Base-by-base conservation (phyloP, 2,329 filamentous ascomycete species). In the Colletotrichum abscissum region DNA sequence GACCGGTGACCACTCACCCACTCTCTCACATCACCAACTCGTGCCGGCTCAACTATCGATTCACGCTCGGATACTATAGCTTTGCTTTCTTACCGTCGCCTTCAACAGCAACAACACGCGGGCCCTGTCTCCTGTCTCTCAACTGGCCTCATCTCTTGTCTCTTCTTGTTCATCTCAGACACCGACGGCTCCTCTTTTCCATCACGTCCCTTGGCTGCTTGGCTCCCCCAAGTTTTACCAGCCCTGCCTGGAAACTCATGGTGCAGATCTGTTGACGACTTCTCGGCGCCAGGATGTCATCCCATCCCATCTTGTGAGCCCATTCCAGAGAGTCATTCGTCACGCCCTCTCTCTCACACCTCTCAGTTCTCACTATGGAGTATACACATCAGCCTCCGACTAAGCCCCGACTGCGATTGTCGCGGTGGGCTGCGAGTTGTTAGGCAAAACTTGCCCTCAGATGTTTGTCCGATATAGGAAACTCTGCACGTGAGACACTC, bases 231-330 rank as follows among this genome's bases (percentile, higher is more conserved):
- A 57, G 67, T 73, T 73, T 73, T 52, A 73, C 16, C 55, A 38
- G 67, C 70, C 67, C 67, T 33, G 46, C 42, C 55, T 49, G 60
- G 70, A 70, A 73, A 73, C 70, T 55, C 60, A 46, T 26, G 8
- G 33, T 73, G 70, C 70, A 35, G 60, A 67, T 62, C 67, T 55
- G 65, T 73, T 70, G 60, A 66, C 70, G 70, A 73, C n/a, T 30
- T 52, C 62, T 73, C 54, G 67, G 67, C 67, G 62, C 22, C 55
- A 42, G 60, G 14, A 64, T 73, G 60, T 22, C 70, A 62, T 70
- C 67, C 35, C 67, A 70, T 70, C 67, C 67, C 60, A 38, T 57
- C 62, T 49, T 56, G 19, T 70, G 70, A 70, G 60, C 70, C 67
- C 67, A 73, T 73, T 52, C 70, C 33, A 35, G 33, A 57, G 62